These are phyloP conservation scores for Ogataea angusta DNA, from an alignment of 805 yeast genomes.

Conservation along the genomic window DNA sequence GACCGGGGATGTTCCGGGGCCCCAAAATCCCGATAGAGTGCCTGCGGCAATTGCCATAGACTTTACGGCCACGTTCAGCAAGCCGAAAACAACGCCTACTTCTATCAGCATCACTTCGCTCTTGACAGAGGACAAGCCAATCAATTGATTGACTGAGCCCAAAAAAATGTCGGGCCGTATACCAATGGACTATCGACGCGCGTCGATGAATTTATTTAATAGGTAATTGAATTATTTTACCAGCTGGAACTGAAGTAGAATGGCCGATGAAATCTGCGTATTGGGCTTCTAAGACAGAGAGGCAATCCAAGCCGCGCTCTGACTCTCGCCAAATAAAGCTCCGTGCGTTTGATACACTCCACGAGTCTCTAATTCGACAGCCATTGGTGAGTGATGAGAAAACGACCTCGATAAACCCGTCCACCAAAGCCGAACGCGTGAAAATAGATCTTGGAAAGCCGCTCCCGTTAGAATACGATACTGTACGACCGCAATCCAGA, in stretches of 20 bases:
- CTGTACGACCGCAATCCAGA: not conserved
- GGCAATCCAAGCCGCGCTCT: not conserved
- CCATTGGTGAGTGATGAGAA: conserved; percentile 8
- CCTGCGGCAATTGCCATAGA: conserved; percentile 7
- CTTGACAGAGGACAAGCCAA: conserved; percentile 13
- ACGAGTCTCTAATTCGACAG: not conserved
- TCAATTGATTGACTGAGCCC: not conserved
- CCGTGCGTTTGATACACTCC: not conserved
- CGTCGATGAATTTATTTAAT: conserved; percentile 4
- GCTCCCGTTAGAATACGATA: conserved; percentile 23
- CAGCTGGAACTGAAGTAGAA: not conserved
- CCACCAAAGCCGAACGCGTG: conserved; percentile 1
- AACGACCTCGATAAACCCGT: conserved; percentile 3
- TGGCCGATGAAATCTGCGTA: conserved; percentile 12
- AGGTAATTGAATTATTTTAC: not conserved
- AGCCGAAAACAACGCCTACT: conserved; percentile 3
- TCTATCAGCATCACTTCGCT: conserved; percentile 16
- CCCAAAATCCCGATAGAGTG: not conserved
- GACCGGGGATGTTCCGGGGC: not conserved
- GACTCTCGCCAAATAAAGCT: conserved; percentile 2
- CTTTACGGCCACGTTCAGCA: conserved; percentile 7
- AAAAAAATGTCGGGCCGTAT: not conserved
- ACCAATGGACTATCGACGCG: conserved; percentile 10
- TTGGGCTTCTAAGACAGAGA: conserved; percentile 7
- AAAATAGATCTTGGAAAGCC: conserved; percentile 26